Conservation (phyloP, 1,139 yeast species). For the Blastobotrys petasosporus region DNA sequence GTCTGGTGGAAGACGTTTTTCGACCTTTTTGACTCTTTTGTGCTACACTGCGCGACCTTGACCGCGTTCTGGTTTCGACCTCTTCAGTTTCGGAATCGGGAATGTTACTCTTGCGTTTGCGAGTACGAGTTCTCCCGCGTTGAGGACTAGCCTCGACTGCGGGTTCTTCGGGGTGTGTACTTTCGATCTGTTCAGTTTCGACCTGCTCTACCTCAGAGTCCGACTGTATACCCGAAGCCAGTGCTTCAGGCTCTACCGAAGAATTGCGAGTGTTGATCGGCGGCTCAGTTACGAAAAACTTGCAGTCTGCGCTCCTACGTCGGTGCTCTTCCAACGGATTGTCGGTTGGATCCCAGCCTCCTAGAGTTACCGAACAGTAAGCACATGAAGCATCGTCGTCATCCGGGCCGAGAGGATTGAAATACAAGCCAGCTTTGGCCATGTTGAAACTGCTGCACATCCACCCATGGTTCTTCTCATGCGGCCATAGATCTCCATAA, state of each 20-base stretch:
- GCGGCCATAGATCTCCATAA: conserved; percentile 51
- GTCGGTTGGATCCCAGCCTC: conserved; percentile 68
- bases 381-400: conserved; percentile 69
- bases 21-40: not conserved
- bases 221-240: not conserved
- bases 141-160: conserved; percentile 2
- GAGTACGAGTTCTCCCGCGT: not conserved
- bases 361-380: conserved; percentile 62
- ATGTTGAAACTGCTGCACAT: conserved; percentile 42
- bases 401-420: conserved; percentile 51
- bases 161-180: not conserved
- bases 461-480: conserved; percentile 39
- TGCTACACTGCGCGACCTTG: not conserved
- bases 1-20: not conserved
- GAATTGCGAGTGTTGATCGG: not conserved
- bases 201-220: not conserved
- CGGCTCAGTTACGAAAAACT: conserved; percentile 35
- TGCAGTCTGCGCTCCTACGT: conserved; percentile 45
- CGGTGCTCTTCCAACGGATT: conserved; percentile 45
- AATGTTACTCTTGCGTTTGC: not conserved
- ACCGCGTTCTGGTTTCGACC: not conserved
- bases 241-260: not conserved
- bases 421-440: conserved; percentile 68
- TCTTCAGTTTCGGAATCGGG: not conserved
- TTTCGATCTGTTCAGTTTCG: too few species aligned